Evolutionary conservation across 1,139 yeast species (phyloP).

Genomic region (Lodderomyces parapsilosis): DNA sequence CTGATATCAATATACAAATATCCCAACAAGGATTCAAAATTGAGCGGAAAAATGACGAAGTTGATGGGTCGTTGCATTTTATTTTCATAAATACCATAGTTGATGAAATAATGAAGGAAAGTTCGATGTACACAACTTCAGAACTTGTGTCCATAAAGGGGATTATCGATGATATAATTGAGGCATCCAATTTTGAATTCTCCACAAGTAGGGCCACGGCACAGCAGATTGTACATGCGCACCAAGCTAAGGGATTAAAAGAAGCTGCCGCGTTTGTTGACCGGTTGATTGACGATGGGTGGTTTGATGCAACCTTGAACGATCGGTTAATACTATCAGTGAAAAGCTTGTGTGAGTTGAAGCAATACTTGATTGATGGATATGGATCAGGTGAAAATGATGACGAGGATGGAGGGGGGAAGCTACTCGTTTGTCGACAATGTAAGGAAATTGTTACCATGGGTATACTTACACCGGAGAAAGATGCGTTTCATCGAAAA

Average conservation of each 20-base stretch:
- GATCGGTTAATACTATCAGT: conserved; percentile 38
- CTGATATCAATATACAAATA: conserved; percentile 39
- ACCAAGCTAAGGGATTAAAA: conserved; percentile 23
- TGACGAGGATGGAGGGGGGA: conserved; percentile 31
- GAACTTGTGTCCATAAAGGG: conserved; percentile 52
- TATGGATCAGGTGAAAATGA: conserved; percentile 28
- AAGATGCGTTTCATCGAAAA: conserved; percentile 40
- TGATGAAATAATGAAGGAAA: conserved; percentile 40
- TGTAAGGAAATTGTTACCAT: conserved; percentile 59
- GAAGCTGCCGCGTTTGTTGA: conserved; percentile 39
- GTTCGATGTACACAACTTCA: conserved; percentile 42
- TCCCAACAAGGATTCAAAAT: conserved; percentile 46
- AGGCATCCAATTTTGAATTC: conserved; percentile 23
- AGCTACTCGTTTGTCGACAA: conserved; percentile 46
- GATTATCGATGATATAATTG: conserved; percentile 46
- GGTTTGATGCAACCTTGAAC: conserved; percentile 39
- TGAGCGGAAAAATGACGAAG: conserved; percentile 37
- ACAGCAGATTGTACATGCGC: conserved; percentile 24
- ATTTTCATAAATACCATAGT: conserved; percentile 43
- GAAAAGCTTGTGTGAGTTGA: conserved; percentile 48
- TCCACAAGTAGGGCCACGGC: conserved; percentile 31
- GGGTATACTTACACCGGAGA: conserved; percentile 36
- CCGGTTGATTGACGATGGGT: conserved; percentile 49
- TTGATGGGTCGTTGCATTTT: conserved; percentile 30
- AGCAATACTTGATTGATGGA: conserved; percentile 41